Evolutionary conservation across 192 early-diverging fungal genomes (phyloP), one percentile per base, ranked within the genome.

Genomic region (Globomyces pollinis-pini): DNA sequence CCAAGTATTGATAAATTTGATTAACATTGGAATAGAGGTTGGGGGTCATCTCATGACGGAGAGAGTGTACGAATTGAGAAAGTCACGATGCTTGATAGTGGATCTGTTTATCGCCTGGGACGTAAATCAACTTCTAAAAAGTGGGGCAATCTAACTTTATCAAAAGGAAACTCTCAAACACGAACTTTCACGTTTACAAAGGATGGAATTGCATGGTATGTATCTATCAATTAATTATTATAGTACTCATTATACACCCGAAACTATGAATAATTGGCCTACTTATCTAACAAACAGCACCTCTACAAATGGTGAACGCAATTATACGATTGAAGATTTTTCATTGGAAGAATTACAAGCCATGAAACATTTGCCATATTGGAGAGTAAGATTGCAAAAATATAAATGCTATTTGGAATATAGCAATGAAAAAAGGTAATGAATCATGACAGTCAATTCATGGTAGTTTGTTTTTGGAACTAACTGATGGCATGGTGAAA

Each of bases 31-130:
- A n/a, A 80, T 65, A 57, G 73, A 21, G 79, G 76, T 13, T 91
- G 89, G 89, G 81, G 72, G 6, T 68, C 74, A 1, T 69, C 75
- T 28, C 89, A 91, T 69, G 82, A 88, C 63, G 89, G 89, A 6
- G 77, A 86, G 38, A 88, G 86, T 58, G 65, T 88, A 6, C 71
- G 68, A 58, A 73, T 90, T 16, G 80, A 84, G 35, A 70, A 62
- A 5, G 79, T 87, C 15, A 65, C 65, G 26, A 73, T 76, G 38
- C 68, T 88, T 5, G 44, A 61, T 49, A 70, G 72, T 16, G 76
- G 75, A 3, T 51, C 63, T 28, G 76, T 70, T 8, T 26, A 51
- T 5, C 64, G 64, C 29, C 33, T 64, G n/a, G 79, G 79, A 15
- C 55, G 79, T 1, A 75, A 79, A 34, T 51, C 21, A 51, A 71